Evolutionary conservation across 345 rosid species (phyloP), one percentile per base, ranked within the genome.

Genomic region (Pistacia atlantica): DNA sequence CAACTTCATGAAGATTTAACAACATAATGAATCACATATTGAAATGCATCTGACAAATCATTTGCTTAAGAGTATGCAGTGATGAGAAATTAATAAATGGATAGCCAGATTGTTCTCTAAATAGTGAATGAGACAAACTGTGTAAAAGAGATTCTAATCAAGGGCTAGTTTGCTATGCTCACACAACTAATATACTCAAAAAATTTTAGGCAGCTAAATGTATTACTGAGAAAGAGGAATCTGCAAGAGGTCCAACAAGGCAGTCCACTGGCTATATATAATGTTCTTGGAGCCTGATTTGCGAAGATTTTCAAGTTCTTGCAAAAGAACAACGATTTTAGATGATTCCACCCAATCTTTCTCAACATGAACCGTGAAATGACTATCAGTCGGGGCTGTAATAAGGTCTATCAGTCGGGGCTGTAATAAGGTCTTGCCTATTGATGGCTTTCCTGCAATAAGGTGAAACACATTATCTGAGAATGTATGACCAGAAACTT

Each of bases 261-360:
- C 98, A 55, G 99, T 96, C 99, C 99, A 96, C 82, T 96, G 99
- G 80, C 99, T 96, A 86, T 93, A 96, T 66, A 96, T 79, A 77
- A 96, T 93, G 84, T 95, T 92, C 87, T 93, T 96, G 45, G 94
- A 90, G 71, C 97, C 92, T 69, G 93, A 87, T 25, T 86, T 78
- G 75, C 91, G 86, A 80, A 92, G 87, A 78, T 69, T 83, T 83
- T 91, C 94, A 54, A 96, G 97, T 83, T 96, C 98, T 78, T 77
- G 85, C 82, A 96, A 82, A 62, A 96, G 91, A 84, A 72, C 92
- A 65, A 45, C 63, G 49, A 93, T 81, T 88, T 96, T 96, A 67
- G 97, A 83, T 73, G 99, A 96, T 82, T 96, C 99, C 67, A 91
- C 87, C 99, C 99, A 93, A 75, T 92, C 92, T 81, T 91, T 91